Base-by-base conservation (phyloP, 768 basidiomycete genomes). In the Serendipita sp. region DNA sequence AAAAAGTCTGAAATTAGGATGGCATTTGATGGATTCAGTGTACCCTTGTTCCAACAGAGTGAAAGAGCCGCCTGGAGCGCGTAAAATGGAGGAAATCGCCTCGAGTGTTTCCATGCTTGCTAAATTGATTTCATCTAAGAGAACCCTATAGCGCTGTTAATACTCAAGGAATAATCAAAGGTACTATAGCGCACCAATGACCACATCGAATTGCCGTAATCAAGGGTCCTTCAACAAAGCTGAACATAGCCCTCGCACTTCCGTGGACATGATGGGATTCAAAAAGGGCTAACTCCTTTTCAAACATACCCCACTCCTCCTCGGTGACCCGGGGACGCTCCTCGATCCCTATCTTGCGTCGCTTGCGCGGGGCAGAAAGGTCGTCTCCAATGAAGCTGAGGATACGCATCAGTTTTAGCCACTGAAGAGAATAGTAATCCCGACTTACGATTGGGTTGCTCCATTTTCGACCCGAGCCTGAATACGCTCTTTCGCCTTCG, bases 111-210 rank as follows among this genome's bases (percentile, higher is more conserved):
- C 96, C 26, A 92, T 77, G 64, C 87, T 91, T 1, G 95, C 93
- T 26, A 99, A 76, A 69, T 99, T 99, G 70, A 98, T 85, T 72
- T 98, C 96, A 67, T 99, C 96, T 3, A 99, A 82, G 22, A 99
- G 77, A 41, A 98, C 79, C 93, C 93, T 96, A 64, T 34, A 1
- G 14, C 61, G 4, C 17, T 34, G 42, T 16, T 61, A 41, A 42
- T 17, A 42, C 53, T 50, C 17, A 62, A 31, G 14, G 7, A 38
- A 38, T 22, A 24, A 22, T 61, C 24, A 41, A 63, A 7, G 14
- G 43, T 22, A 60, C 11, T 5, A 7, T 65, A 48, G 75, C 87
- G 68, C 68, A 95, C 96, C 96, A 99, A 70, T 95, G 83, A 3
- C 96, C 96, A 50, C 79, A 79, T 30, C 86, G 80, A 62, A 99